Evolutionary conservation across 768 basidiomycete genomes (phyloP).

Genomic region (Podaxis sp.): DNA sequence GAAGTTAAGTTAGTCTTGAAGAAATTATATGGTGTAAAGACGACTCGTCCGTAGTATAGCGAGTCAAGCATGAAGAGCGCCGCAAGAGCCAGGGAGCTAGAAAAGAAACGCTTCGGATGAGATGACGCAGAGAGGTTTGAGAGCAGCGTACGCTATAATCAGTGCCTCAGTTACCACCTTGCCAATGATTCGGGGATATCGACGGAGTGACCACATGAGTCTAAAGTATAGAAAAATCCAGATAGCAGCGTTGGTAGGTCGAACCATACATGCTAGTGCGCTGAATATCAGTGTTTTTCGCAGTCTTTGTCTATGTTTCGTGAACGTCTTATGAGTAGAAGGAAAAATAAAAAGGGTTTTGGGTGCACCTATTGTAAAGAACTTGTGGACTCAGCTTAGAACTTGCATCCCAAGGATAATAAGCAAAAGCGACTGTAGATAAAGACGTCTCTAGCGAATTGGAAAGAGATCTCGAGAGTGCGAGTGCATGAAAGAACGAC

Average conservation of each 20-base stretch:
- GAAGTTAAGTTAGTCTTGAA: conserved; percentile 75
- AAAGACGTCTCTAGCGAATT: conserved; percentile 92
- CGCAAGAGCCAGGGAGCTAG: conserved; percentile 22
- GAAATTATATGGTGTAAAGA: conserved; percentile 81
- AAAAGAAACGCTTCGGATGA: background rate
- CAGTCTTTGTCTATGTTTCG: conserved; percentile 25
- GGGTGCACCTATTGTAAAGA: conserved; percentile 33
- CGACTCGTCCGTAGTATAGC: conserved; percentile 59
- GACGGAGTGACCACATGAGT: conserved; percentile 51
- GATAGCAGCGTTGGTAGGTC: conserved; percentile 86
- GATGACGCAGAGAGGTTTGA: background rate
- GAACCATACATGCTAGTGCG: conserved; percentile 71
- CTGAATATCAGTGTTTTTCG: conserved; percentile 49
- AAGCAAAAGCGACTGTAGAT: conserved; percentile 68
- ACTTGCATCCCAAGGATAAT: conserved; percentile 69
- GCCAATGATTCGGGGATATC: conserved; percentile 24
- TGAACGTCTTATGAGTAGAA: conserved; percentile 15
- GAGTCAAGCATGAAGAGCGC: conserved; percentile 56
- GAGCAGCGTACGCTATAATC: conserved; percentile 40
- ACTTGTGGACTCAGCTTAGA: conserved; percentile 30
- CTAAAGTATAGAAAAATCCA: conserved; percentile 70
- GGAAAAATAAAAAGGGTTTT: background rate
- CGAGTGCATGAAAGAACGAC: conserved; percentile 83
- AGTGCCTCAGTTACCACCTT: conserved; percentile 34
- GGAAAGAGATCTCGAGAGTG: conserved; percentile 83